Evolutionary conservation across 2,329 filamentous ascomycete genomes (phyloP).

Genomic region (Penicillium brevicompactum): DNA sequence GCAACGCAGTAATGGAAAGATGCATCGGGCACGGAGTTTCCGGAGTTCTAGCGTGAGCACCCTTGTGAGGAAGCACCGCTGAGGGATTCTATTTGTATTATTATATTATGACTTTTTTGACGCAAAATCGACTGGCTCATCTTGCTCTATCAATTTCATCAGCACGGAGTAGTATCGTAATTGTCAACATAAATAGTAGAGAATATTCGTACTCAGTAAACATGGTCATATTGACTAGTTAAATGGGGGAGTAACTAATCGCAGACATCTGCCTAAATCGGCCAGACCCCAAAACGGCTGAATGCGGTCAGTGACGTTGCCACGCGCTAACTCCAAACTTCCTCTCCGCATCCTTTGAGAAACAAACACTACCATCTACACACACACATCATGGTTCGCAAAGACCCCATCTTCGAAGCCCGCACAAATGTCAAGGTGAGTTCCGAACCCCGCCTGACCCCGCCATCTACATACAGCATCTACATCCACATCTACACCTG

Average conservation of each 20-base stretch:
- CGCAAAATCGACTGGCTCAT: conserved; percentile 15
- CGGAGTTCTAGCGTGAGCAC: conserved; percentile 37
- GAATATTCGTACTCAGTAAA: no score
- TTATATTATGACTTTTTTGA: conserved; percentile 20
- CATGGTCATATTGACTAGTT: no score
- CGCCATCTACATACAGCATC: not conserved
- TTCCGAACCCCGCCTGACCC: not conserved
- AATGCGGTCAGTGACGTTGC: conserved; percentile 33
- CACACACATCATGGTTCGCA: conserved; percentile 39
- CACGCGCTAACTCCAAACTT: conserved; percentile 17
- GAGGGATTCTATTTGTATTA: conserved; percentile 25
- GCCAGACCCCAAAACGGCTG: not conserved
- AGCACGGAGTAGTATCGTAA: not conserved
- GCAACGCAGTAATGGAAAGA: conserved; percentile 38
- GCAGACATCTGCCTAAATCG: not conserved
- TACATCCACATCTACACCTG: no score
- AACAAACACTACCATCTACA: not conserved
- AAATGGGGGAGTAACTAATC: no score
- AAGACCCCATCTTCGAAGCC: conserved; percentile 45
- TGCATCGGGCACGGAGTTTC: conserved; percentile 42
- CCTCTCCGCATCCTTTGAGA: conserved; percentile 2
- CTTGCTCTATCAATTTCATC: not conserved
- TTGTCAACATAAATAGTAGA: no score
- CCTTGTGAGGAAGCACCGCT: conserved; percentile 34
- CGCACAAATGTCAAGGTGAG: conserved; percentile 46